Evolutionary conservation across 345 rosid species (phyloP).

Genomic region (Clarkia xantiana): DNA sequence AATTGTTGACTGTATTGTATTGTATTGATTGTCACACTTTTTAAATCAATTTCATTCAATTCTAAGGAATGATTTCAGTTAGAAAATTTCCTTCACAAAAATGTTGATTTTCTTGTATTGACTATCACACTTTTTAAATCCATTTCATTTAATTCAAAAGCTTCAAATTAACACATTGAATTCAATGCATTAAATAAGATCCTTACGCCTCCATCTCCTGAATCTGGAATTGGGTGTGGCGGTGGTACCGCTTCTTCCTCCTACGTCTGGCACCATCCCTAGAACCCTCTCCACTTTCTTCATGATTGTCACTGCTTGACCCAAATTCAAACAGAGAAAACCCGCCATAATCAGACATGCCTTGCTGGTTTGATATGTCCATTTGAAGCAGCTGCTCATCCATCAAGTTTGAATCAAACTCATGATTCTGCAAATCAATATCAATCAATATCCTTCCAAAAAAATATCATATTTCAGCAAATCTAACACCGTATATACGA

Average conservation of each 20-base stretch:
- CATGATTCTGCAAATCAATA: neutral
- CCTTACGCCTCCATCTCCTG: slow-evolving; percentile 95
- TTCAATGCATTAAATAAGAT: neutral
- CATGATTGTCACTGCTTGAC: slow-evolving; percentile 61
- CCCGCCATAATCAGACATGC: slow-evolving; percentile 26
- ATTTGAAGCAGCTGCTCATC: slow-evolving; percentile 36
- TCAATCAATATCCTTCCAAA: too few relatives aligned
- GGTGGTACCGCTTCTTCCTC: slow-evolving; percentile 72
- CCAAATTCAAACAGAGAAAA: slow-evolving; percentile 37
- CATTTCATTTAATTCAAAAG: too few relatives aligned
- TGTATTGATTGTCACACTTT: too few relatives aligned
- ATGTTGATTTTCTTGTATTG: too few relatives aligned
- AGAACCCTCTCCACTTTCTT: slow-evolving; percentile 34
- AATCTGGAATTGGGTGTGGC: slow-evolving; percentile 97
- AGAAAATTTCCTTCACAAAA: too few relatives aligned
- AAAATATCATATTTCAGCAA: too few relatives aligned
- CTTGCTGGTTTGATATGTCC: slow-evolving; percentile 26
- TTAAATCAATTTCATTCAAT: too few relatives aligned
- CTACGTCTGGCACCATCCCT: slow-evolving; percentile 60
- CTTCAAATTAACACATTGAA: too few relatives aligned
- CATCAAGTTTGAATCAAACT: slow-evolving; percentile 56
- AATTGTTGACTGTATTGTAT: too few relatives aligned
- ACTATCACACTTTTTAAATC: too few relatives aligned
- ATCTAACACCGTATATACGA: too few relatives aligned
- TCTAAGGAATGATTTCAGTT: too few relatives aligned